phyloP scores from a whole-genome alignment of 192 early-diverging fungal species.

The Phlyctochytrium planicorne region DNA sequence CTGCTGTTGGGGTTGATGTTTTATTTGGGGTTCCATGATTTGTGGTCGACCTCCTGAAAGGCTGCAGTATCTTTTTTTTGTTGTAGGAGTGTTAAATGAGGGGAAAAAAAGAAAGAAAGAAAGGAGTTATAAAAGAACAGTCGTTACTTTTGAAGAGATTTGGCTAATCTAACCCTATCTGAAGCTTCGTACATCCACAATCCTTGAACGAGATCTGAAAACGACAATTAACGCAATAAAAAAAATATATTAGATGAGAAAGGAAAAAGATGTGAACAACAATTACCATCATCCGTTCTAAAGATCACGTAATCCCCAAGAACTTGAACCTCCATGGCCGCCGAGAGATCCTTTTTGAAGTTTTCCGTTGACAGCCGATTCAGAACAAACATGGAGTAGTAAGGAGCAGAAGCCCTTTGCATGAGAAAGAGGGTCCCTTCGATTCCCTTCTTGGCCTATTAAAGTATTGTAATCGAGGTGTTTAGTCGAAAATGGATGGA shows the following conservation, averaged over 20 bases:
- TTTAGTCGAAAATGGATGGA: neutral
- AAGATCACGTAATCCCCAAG: conserved; percentile 84
- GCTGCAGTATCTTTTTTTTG: neutral
- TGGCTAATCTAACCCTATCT: conserved; percentile 63
- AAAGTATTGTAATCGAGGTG: neutral
- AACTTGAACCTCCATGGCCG: conserved; percentile 76
- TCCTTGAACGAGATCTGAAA: conserved; percentile 61
- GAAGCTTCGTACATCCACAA: conserved; percentile 76
- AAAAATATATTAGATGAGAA: too few relatives aligned
- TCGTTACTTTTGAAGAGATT: conserved; percentile 32
- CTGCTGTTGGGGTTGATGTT: conserved; percentile 13
- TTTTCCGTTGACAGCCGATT: conserved; percentile 86
- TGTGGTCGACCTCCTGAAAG: neutral
- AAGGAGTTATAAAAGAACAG: too few relatives aligned
- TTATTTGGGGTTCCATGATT: conserved; percentile 15
- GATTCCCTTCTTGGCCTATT: conserved; percentile 81
- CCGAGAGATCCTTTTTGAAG: conserved; percentile 63
- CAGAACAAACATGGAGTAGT: conserved; percentile 82
- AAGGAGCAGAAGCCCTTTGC: conserved; percentile 31
- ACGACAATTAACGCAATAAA: neutral
- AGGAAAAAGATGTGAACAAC: too few relatives aligned
- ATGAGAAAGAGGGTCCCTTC: conserved; percentile 91
- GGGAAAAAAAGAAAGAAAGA: too few relatives aligned
- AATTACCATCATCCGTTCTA: conserved; percentile 51
- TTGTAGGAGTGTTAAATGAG: too few relatives aligned